Base-by-base conservation (phyloP, 495 filamentous ascomycete species). In the Daldinia childiae region DNA sequence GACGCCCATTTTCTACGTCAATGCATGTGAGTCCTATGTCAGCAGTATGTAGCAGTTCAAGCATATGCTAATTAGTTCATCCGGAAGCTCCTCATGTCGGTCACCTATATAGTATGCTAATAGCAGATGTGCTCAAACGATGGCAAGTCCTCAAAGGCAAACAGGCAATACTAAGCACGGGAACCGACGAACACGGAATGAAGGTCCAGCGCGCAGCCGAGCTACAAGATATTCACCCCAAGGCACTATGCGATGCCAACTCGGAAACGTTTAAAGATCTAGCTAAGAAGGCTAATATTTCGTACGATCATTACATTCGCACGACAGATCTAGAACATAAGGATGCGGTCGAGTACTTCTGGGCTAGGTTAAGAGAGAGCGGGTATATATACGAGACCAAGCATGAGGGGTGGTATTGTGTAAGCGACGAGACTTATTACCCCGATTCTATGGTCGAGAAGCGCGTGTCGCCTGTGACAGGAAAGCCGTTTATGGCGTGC, bases 1-100 rank as follows among this genome's bases (percentile, higher is more conserved):
- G 3, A 94, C 93, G 6, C 95, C 95, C 6, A 99, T 99, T 55
- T 99, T 98, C 84, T 99, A 99, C 77, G 96, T 98, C 79, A 99
- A 99, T 86, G 93, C 94, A 24, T 90, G 94, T 96, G 85, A 71
- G 83, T 66, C 1, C 3, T 24, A 2, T 48, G 12, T 21, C 17
- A 21, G 17, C 14, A 24, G 24, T 24, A 7, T 4, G 19, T 48
- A 24, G 9, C 9, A 48, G 19, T 5, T 48, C 7, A n/a, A 34
- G 4, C 45, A 29, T 43, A 17, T 17, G 58, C 61, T 72, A 30
- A 73, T 41, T 41, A 11, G 41, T 15, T 38, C 14, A 9, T 57
- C 29, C 24, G n/a, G 29, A 69, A 96, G 93, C 91, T 45, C 96
- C 95, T 55, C 95, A 99, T 83, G 87, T 99, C 74, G 95, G 95